Evolutionary conservation across 2,329 filamentous ascomycete species (phyloP).

Genomic region (Ceratocystiopsis sp.): DNA sequence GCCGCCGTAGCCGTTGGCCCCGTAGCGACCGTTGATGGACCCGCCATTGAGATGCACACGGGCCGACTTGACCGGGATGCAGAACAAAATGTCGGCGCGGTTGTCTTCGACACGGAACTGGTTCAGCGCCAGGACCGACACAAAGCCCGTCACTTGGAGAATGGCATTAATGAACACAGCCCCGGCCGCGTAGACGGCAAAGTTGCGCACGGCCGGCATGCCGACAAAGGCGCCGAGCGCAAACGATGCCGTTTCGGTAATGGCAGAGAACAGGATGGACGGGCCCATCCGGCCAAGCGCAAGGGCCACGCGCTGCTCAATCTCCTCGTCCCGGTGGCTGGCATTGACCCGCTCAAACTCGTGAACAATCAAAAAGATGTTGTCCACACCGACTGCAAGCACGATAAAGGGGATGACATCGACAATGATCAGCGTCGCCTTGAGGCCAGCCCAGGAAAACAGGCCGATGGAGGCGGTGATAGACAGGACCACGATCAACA

Average conservation of each 20-base stretch:
- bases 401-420: conserved; percentile 98
- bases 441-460: conserved; percentile 81
- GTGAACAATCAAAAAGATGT: conserved; percentile 96
- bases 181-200: conserved; percentile 88
- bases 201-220: conserved; percentile 96
- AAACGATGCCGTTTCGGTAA: conserved; percentile 88
- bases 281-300: conserved; percentile 93
- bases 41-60: conserved; percentile 42
- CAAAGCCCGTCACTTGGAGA: conserved; percentile 94
- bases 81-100: conserved; percentile 84
- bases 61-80: conserved; percentile 62
- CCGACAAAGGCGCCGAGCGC: conserved; percentile 83
- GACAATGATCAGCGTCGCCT: conserved; percentile 92
- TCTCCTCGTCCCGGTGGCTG: conserved; percentile 73
- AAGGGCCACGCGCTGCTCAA: conserved; percentile 71
- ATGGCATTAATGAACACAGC: conserved; percentile 94
- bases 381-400: conserved; percentile 90
- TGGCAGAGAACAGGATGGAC: conserved; percentile 87
- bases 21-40: conserved; percentile 16
- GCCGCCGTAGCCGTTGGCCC: conserved; percentile 23
- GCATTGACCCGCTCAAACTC: conserved; percentile 92
- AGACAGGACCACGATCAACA: conserved; percentile 92
- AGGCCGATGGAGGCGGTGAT: conserved; percentile 89
- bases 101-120: conserved; percentile 79
- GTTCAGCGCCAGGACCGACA: conserved; percentile 80